phyloP scores from a whole-genome alignment of 192 early-diverging fungal genomes.

The Coemansia sp. region DNA sequence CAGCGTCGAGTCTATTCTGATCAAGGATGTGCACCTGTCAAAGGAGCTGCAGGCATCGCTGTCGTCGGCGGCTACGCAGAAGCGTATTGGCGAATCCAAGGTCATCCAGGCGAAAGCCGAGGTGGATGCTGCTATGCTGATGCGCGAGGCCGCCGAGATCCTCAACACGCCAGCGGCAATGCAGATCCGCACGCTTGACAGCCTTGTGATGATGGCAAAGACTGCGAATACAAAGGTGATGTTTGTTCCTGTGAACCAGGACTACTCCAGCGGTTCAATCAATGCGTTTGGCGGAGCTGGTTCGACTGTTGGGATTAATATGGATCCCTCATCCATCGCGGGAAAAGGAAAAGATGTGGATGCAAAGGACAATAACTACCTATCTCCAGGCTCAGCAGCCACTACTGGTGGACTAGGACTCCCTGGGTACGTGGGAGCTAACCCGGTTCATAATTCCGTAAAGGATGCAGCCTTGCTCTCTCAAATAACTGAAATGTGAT shows the following conservation, averaged over 20 bases:
- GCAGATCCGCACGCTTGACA: slow-evolving; percentile 92
- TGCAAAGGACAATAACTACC: slow-evolving; percentile 10
- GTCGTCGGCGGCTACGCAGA: slow-evolving; percentile 84
- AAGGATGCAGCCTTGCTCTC: slow-evolving; percentile 30
- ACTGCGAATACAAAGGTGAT: slow-evolving; percentile 70
- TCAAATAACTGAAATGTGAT: slow-evolving; percentile 42
- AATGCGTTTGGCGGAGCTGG: slow-evolving; percentile 54
- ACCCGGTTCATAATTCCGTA: slow-evolving; percentile 26
- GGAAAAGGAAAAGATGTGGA: slow-evolving; percentile 7
- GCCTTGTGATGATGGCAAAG: slow-evolving; percentile 75
- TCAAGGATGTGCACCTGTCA: slow-evolving; percentile 82
- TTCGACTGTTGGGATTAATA: slow-evolving; percentile 22
- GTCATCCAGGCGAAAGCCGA: slow-evolving; percentile 86
- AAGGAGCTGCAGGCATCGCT: slow-evolving; percentile 78
- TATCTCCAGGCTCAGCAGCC: slow-evolving; percentile 15
- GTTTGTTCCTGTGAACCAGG: slow-evolving; percentile 65
- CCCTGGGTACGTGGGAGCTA: slow-evolving; percentile 13
- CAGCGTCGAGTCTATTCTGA: slow-evolving; percentile 74
- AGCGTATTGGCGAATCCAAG: slow-evolving; percentile 88
- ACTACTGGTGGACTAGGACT: slow-evolving; percentile 2
- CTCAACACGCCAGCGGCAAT: slow-evolving; percentile 78
- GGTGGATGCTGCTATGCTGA: slow-evolving; percentile 84
- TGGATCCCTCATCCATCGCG: not conserved
- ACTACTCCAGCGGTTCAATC: slow-evolving; percentile 48
- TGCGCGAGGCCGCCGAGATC: slow-evolving; percentile 92